Evolutionary conservation across 345 rosid species (phyloP), one percentile per base, ranked within the genome.

Genomic region (Moricandia moricandioides): DNA sequence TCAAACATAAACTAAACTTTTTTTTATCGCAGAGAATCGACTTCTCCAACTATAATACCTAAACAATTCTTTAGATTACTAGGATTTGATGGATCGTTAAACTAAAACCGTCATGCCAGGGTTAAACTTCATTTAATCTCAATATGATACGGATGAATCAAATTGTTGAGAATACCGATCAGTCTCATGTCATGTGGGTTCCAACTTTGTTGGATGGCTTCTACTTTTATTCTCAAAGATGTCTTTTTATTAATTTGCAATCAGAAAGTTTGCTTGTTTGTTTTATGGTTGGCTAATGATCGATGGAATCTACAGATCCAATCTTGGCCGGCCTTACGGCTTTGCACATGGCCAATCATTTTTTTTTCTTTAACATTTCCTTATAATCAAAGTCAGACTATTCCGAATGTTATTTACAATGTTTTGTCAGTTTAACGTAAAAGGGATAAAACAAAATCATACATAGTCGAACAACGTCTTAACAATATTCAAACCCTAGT

Each of bases 261-360:
- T 58, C 60, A 45, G 39, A n/a, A 67, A n/a, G 3, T 47, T 74
- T 59, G 30, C 40, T 55, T 65, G 47, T 58, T 47, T 67, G 54
- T 58, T 58, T 24, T 24, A n/a, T 74, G 60, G 60, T 58, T 66
- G 72, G 72, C 59, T 27, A 8, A 66, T 74, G 67, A 58, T 74
- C 67, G 29, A 47, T 33, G 54, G 78, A 74, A 67, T 74, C 62
- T 49, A 67, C 52, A 74, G 78, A 74, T 74, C 72, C 61, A 59
- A 59, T 58, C 61, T 74, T 74, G 40, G 59, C 39, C 60, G 27
- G 60, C 61, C 51, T 73, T 30, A 56, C 21, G 72, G 67, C 39
- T 74, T 31, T 66, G 67, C 72, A 74, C 67, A 74, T 74, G 78
- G 72, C 52, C 52, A 74, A 74, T 47, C 39, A 58, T 47, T 67